These are phyloP conservation scores for Austroboletus rostrupii DNA, from an alignment of 1,284 basidiomycete genomes.

Conservation along the genomic window DNA sequence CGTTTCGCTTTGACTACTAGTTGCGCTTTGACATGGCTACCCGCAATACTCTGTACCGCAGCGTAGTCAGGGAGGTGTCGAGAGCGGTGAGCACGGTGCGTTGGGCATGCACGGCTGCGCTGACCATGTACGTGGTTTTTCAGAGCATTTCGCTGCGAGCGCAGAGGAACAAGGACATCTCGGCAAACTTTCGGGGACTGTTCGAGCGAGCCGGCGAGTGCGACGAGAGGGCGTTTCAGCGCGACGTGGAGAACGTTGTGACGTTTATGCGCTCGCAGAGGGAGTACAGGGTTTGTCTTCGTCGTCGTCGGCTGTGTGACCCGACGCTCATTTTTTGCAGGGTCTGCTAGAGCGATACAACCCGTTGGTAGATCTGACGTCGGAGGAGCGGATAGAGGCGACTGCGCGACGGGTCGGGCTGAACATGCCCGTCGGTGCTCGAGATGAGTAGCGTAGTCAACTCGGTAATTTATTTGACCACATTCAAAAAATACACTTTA, in stretches of 20 bases:
- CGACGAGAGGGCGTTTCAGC: slow-evolving; percentile 26
- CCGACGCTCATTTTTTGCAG: slow-evolving; percentile 34
- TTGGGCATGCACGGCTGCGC: slow-evolving; percentile 4
- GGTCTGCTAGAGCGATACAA: slow-evolving; percentile 81
- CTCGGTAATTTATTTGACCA: background rate
- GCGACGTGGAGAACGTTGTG: slow-evolving; percentile 61
- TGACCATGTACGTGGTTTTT: background rate
- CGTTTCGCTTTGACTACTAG: slow-evolving; percentile 10
- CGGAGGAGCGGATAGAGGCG: slow-evolving; percentile 75
- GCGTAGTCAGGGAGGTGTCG: slow-evolving; percentile 41
- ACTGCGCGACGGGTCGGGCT: slow-evolving; percentile 86
- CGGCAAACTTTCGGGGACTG: slow-evolving; percentile 55
- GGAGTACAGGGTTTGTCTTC: slow-evolving; percentile 42
- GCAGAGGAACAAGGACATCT: slow-evolving; percentile 43
- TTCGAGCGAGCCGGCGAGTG: slow-evolving; percentile 40
- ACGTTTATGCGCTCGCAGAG: slow-evolving; percentile 72
- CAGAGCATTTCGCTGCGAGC: slow-evolving; percentile 42
- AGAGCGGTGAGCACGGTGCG: slow-evolving; percentile 34
- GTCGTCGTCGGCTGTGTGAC: background rate
- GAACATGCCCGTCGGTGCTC: slow-evolving; percentile 52
- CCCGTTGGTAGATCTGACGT: slow-evolving; percentile 73
- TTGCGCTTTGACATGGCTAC: slow-evolving; percentile 26
- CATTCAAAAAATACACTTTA: background rate
- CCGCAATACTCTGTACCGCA: slow-evolving; percentile 35
- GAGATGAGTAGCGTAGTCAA: slow-evolving; percentile 7